Base-by-base conservation (phyloP, 768 basidiomycete species). In the Suillus americanus region DNA sequence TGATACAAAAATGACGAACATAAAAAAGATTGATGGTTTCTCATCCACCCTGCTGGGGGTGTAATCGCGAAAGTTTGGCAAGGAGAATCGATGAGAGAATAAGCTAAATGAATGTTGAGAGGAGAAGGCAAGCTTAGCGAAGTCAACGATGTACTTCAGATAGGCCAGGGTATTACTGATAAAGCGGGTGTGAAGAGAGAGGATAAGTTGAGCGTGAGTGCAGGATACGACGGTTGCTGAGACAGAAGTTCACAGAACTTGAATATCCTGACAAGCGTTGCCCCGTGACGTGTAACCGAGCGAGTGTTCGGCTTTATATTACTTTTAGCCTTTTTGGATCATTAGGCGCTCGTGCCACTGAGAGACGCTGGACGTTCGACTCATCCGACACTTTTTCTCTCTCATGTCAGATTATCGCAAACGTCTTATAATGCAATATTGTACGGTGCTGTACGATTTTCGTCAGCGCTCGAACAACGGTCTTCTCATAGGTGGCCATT, bases 251-350 rank as follows among this genome's bases (percentile, higher is more conserved):
- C 51, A 38, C 56, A 57, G 53, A 54, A 59, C 57, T 59, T 2
- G 57, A 59, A 59, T 59, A 59, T 59, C 57, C 3, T 59, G 57
- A 59, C 40, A 30, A 41, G 57, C 28, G 57, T 59, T n/a, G 30
- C 33, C 57, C 41, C 57, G 57, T 59, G 57, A 59, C 57, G 57
- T 59, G 57, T 59, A 59, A 41, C 35, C 14, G 55, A 56, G 55
- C 55, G 53, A 54, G 53, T 3, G 33, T n/a, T 35, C 53, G 53
- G 53, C 30, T 54, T n/a, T 54, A 54, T 33, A 54, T 54, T 54
- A 57, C 37, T 40, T 38, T 40, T 57, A 16, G 7, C 56, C 56
- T 57, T 57, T 57, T 57, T 38, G 23, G 37, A 37, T 18, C 23
- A 0, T 30, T 5, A 30, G 4, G 30, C 51, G 51, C 51, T 30